Conservation (phyloP, 1,284 basidiomycete genomes). For the Cystobasidium sp. region DNA sequence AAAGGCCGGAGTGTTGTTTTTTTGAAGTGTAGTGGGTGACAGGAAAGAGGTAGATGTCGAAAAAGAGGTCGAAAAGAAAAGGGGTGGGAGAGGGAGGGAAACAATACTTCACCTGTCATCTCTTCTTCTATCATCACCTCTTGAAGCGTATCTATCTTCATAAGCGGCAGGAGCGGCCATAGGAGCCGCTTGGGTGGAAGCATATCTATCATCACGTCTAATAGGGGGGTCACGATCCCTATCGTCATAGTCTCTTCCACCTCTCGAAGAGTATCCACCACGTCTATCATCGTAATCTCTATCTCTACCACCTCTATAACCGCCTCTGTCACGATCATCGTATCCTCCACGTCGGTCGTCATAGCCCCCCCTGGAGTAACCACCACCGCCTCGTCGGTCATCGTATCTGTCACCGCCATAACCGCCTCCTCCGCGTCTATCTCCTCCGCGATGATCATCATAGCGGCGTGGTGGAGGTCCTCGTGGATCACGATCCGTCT, state of each 20-base stretch:
- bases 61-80: neutral
- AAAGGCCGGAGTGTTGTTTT: neutral
- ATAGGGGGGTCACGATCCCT: neutral
- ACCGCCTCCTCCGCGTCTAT: conserved; percentile 60
- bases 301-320: conserved; percentile 46
- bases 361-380: no score
- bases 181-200: conserved; percentile 19
- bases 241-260: conserved; percentile 43
- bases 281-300: conserved; percentile 50
- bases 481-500: conserved; percentile 62
- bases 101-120: conserved; percentile 39
- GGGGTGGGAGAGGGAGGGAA: neutral
- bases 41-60: no score
- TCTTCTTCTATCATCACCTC: conserved; percentile 40
- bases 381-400: conserved; percentile 50
- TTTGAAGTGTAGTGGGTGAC: no score
- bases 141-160: conserved; percentile 59
- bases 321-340: conserved; percentile 62
- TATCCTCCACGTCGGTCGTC: conserved; percentile 37
- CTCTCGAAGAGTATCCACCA: conserved; percentile 38
- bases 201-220: conserved; percentile 16
- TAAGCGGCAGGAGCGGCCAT: conserved; percentile 55
- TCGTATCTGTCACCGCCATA: conserved; percentile 58
- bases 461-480: conserved; percentile 18
- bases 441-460: conserved; percentile 23